phyloP scores from a whole-genome alignment of 345 rosid genomes.

The Arabidopsis arenosa region DNA sequence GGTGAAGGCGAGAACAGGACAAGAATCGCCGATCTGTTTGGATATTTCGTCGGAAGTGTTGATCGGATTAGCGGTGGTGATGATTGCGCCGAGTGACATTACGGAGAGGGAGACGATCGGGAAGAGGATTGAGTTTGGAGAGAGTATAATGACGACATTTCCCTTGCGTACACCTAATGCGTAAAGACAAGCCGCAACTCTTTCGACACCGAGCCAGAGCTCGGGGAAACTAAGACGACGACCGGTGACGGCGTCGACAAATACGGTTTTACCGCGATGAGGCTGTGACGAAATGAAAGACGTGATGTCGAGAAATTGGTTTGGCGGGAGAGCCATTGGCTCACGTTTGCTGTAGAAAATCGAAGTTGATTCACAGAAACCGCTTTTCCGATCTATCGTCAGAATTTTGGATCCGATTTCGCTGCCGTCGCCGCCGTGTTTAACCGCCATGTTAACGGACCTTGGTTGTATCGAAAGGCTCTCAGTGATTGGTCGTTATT shows the following conservation, averaged over 20 bases:
- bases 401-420: not conserved
- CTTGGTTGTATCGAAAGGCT: slow-evolving; percentile 25
- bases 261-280: slow-evolving; percentile 71
- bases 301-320: slow-evolving; percentile 64
- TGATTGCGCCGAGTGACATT: slow-evolving; percentile 88
- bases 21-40: slow-evolving; percentile 66
- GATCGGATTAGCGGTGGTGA: slow-evolving; percentile 90
- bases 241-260: slow-evolving; percentile 82
- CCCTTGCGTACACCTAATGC: slow-evolving; percentile 84
- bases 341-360: slow-evolving; percentile 77
- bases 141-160: slow-evolving; percentile 71
- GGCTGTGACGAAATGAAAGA: slow-evolving; percentile 78
- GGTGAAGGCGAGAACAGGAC: slow-evolving; percentile 72
- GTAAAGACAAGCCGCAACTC: slow-evolving; percentile 60
- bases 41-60: slow-evolving; percentile 72
- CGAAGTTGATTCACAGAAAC: slow-evolving; percentile 63
- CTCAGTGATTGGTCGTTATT: slow-evolving; percentile 26
- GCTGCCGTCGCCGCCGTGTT: slow-evolving; percentile 8
- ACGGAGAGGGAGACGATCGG: slow-evolving; percentile 87
- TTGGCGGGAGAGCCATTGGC: slow-evolving; percentile 61
- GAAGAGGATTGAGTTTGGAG: slow-evolving; percentile 86
- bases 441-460: slow-evolving; percentile 17
- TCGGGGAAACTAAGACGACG: slow-evolving; percentile 62
- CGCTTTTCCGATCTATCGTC: slow-evolving; percentile 41
- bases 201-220: slow-evolving; percentile 74